A percentile compares a stretch with the other conserved stretches of the same genome.
Evolutionary conservation across 2,329 filamentous ascomycete genomes (phyloP).

Genomic region (Blastomyces emzantsi): DNA sequence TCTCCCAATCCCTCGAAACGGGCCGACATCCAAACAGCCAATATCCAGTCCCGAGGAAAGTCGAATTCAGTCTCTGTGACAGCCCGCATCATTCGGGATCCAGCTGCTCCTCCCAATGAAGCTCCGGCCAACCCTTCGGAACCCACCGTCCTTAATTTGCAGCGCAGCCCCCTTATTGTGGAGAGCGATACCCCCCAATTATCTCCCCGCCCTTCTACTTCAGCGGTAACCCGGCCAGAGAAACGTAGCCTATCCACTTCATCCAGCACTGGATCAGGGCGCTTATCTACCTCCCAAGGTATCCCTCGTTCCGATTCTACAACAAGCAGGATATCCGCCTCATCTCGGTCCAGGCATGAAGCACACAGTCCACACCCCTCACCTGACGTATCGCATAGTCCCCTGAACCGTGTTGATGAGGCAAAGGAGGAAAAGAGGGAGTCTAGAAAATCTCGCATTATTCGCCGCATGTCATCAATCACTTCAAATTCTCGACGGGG

Average conservation of each 20-base stretch:
- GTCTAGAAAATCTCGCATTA: conserved; percentile 51
- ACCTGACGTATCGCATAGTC: conserved; percentile 26
- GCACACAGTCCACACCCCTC: conserved; percentile 24
- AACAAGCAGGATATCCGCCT: conserved; percentile 31
- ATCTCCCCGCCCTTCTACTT: conserved; percentile 17
- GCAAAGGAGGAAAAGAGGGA: conserved; percentile 44
- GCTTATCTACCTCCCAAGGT: conserved; percentile 31
- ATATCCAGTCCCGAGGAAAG: conserved; percentile 21
- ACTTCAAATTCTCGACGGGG: conserved; percentile 45
- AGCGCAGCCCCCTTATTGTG: conserved; percentile 53
- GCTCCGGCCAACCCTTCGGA: conserved; percentile 23
- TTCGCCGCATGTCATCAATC: conserved; percentile 58
- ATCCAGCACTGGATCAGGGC: conserved; percentile 30
- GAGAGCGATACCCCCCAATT: conserved; percentile 49
- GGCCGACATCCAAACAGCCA: conserved; percentile 23
- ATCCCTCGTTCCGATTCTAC: conserved; percentile 32
- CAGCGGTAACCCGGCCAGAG: conserved; percentile 22
- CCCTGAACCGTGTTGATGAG: conserved; percentile 27
- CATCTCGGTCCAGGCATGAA: conserved; percentile 32
- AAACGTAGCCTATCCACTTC: conserved; percentile 34
- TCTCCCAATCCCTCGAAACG: conserved; percentile 25
- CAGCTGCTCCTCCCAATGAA: conserved; percentile 35
- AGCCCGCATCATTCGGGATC: conserved; percentile 66
- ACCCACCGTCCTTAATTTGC: conserved; percentile 35
- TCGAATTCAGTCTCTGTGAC: conserved; percentile 77